Base-by-base conservation (phyloP, 2,329 filamentous ascomycete species). In the Sporothrix luriei region DNA sequence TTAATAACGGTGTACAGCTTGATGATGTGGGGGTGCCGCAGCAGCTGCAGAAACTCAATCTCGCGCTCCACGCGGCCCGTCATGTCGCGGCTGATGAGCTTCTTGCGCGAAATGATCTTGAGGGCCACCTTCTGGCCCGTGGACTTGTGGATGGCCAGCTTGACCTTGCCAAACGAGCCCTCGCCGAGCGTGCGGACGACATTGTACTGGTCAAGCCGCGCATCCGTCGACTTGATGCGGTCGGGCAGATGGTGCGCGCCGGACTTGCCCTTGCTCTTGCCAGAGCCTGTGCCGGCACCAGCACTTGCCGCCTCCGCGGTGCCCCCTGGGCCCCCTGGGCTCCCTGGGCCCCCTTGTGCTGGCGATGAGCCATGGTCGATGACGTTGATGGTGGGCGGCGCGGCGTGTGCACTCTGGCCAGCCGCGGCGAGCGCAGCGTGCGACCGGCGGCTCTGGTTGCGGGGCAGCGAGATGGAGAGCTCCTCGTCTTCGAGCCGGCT, bases 1-100 rank as follows among this genome's bases (percentile, higher is more conserved):
- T 97, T 97, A 79, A 99, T 98, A 73, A 99, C 95, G 40, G 95
- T 98, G 80, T 93, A 97, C 88, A 99, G 86, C 82, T 99, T 99
- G 84, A 99, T 99, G 78, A 99, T 99, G 81, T 99, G 95, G 52
- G 95, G 95, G 80, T 99, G 95, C 71, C 95, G 90, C 72, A 99
- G 85, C 71, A 99, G 84, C 82, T 99, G 95, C 73, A 99, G 86
- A 78, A 99, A 99, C 79, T 97, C 94, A 75, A 99, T 99, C 84
- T 99, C 95, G 75, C 95, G 88, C 83, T 99, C 95, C 73, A 99
- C 96, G 72, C 95, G 88, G 71, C 95, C 95, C 68, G 96, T 94
- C 95, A 99, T 98, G 80, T 99, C 95, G 77, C 94, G 87, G 75
- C 94, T 98, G 75, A 97, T 93, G 77, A 99, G 87, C 83, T 97